Evolutionary conservation across 2,329 filamentous ascomycete genomes (phyloP).

Genomic region (Fusarium brachygibbosum): DNA sequence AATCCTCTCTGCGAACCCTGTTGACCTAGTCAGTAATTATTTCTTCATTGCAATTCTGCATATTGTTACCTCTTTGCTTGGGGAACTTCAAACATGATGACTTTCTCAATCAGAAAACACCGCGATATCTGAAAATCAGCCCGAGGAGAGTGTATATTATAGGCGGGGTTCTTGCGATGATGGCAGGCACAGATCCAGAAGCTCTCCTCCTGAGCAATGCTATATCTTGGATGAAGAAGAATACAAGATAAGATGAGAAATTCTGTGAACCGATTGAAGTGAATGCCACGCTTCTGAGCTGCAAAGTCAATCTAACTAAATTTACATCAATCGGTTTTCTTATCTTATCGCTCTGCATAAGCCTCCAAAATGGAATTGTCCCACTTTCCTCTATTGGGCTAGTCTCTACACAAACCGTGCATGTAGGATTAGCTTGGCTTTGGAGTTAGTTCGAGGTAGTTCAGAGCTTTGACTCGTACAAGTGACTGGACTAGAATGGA

Average conservation of each 20-base stretch:
- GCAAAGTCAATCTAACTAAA: conserved; percentile 37
- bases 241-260: conserved; percentile 11
- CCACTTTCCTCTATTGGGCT: background rate
- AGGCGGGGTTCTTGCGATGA: conserved; percentile 1
- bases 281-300: conserved; percentile 15
- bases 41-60: background rate
- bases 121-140: conserved; percentile 2
- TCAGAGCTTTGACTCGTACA: background rate
- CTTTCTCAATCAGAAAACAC: background rate
- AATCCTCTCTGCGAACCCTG: conserved; percentile 69
- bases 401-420: background rate
- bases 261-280: conserved; percentile 33
- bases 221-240: background rate
- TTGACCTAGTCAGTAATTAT: conserved; percentile 15
- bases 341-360: conserved; percentile 48
- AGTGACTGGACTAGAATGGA: background rate
- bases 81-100: conserved; percentile 50
- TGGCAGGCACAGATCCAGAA: background rate
- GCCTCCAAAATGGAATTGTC: background rate
- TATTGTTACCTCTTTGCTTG: conserved; percentile 51
- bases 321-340: conserved; percentile 31
- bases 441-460: background rate
- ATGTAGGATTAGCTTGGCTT: background rate
- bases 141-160: conserved; percentile 6
- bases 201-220: background rate